Percentiles rank a stretch among this genome's conserved stretches.
Conservation (phyloP, 306 rosid species). For the Trifolium repens region DNA sequence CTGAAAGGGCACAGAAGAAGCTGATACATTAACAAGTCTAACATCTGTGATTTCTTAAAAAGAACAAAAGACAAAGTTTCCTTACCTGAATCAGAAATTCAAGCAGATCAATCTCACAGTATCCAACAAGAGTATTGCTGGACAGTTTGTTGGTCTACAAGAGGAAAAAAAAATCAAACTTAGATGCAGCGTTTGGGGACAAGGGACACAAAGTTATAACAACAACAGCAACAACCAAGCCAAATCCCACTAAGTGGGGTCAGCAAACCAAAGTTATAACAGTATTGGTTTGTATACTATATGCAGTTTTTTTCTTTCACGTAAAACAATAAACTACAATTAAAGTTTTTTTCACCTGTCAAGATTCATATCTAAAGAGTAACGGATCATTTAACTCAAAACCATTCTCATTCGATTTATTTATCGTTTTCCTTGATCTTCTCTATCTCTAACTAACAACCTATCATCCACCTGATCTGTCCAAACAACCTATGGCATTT, state of each 20-base stretch:
- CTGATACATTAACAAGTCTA: slow-evolving; percentile 23
- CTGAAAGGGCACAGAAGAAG: slow-evolving; percentile 20
- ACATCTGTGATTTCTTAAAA: background rate
- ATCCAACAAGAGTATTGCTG: slow-evolving; percentile 82
- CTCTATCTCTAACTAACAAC: slow-evolving; percentile 9
- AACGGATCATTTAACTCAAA: background rate
- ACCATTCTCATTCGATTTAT: background rate
- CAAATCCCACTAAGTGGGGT: no score
- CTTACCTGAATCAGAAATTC: slow-evolving; percentile 80
- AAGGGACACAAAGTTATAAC: background rate
- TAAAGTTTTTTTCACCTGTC: background rate
- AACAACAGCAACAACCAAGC: background rate
- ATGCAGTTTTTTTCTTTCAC: slow-evolving; percentile 6
- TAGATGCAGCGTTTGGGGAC: slow-evolving; percentile 2
- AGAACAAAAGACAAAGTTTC: slow-evolving; percentile 10
- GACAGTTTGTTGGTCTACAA: slow-evolving; percentile 89
- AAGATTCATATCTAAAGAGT: slow-evolving; percentile 11
- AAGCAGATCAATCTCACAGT: slow-evolving; percentile 86
- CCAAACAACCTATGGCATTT: background rate
- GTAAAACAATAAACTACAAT: background rate
- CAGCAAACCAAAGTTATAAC: background rate
- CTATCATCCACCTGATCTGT: background rate
- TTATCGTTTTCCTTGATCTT: background rate
- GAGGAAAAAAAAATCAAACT: slow-evolving; percentile 40
- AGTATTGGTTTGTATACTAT: background rate